These are phyloP conservation scores for Exophiala oligosperma DNA, from an alignment of 2,329 filamentous ascomycete species.

Conservation along the genomic window DNA sequence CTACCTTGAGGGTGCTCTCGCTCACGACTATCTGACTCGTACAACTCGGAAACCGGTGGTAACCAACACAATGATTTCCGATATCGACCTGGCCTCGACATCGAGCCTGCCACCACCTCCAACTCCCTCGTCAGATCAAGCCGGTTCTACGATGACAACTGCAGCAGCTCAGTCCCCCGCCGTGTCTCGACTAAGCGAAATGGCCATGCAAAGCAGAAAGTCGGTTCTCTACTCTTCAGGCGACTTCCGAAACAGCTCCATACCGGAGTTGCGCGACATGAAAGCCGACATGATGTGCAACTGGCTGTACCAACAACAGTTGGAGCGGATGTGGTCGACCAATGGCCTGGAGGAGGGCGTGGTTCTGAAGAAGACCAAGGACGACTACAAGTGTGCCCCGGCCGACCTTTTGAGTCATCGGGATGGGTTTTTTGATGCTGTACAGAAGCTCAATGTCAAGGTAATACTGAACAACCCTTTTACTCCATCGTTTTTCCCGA, in stretches of 20 bases:
- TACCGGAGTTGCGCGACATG: slow-evolving; percentile 17
- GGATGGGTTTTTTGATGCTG: slow-evolving; percentile 52
- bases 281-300: slow-evolving; percentile 64
- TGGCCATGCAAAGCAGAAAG: not conserved
- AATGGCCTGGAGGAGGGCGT: slow-evolving; percentile 54
- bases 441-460: slow-evolving; percentile 54
- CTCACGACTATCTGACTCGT: no score
- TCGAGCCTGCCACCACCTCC: not conserved
- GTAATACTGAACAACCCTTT: slow-evolving; percentile 35
- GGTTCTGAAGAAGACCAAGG: slow-evolving; percentile 53
- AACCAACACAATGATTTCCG: not conserved
- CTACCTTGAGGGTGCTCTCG: no score
- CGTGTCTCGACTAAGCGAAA: not conserved
- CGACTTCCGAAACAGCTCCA: slow-evolving; percentile 23
- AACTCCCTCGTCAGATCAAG: not conserved
- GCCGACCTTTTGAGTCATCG: slow-evolving; percentile 46
- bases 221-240: slow-evolving; percentile 12
- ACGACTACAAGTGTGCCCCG: slow-evolving; percentile 54
- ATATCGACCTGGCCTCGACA: not conserved
- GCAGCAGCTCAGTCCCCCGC: not conserved
- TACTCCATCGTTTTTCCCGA: no score
- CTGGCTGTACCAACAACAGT: slow-evolving; percentile 63
- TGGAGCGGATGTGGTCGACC: slow-evolving; percentile 55
- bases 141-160: not conserved
- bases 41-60: no score